These are phyloP conservation scores for Monotropa hypopitys DNA, from an alignment of 179 eudicot genomes.

Conservation along the genomic window DNA sequence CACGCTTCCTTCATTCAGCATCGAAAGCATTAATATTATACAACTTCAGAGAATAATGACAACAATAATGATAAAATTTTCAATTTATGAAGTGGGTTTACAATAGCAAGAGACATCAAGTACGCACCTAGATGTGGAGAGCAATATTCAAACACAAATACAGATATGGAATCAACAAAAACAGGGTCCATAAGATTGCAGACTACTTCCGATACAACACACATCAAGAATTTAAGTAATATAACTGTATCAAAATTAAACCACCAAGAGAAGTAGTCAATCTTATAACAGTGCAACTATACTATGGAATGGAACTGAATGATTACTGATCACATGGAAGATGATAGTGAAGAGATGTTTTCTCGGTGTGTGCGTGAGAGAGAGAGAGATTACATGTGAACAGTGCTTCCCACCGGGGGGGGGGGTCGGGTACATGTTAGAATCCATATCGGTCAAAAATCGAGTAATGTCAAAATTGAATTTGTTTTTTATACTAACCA, in stretches of 20 bases:
- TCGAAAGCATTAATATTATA: no score
- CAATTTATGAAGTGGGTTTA: background rate
- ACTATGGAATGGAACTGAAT: background rate
- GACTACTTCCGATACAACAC: background rate
- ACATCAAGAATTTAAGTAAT: background rate
- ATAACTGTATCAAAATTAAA: background rate
- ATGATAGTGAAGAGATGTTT: background rate
- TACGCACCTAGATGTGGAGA: background rate
- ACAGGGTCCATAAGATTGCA: background rate
- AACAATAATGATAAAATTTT: background rate
- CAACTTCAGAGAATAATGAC: background rate
- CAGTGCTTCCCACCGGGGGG: no score
- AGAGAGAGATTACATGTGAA: background rate
- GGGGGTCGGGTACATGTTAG: background rate
- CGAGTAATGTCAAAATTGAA: background rate
- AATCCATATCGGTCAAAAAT: background rate
- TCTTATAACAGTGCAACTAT: background rate
- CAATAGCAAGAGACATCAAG: background rate
- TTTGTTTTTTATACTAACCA: background rate
- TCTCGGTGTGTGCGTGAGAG: background rate
- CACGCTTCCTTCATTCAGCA: no score
- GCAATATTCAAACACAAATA: background rate
- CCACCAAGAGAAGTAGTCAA: background rate
- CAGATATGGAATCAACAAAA: background rate
- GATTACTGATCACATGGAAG: background rate